phyloP scores from a whole-genome alignment of 2,329 filamentous ascomycete species.

The Pochonia chlamydosporia region DNA sequence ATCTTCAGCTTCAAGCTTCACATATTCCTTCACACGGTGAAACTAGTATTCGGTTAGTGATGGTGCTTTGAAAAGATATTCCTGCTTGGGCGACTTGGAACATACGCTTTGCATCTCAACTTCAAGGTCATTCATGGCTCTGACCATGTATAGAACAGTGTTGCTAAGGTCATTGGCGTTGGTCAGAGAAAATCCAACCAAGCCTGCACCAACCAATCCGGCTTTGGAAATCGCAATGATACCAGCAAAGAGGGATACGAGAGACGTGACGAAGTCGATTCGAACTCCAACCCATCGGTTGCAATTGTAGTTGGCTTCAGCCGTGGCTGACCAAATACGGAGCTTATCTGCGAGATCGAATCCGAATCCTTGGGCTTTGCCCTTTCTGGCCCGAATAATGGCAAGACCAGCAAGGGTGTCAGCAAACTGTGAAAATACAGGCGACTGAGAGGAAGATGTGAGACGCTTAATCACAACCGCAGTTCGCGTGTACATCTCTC shows the following conservation, averaged over 20 bases:
- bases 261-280: constrained; percentile 47
- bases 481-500: constrained; percentile 45
- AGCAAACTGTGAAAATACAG: constrained; percentile 51
- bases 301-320: constrained; percentile 47
- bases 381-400: constrained; percentile 44
- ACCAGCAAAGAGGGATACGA: constrained; percentile 45
- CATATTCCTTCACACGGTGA: constrained; percentile 44
- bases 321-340: constrained; percentile 37
- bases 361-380: constrained; percentile 42
- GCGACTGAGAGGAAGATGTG: constrained; percentile 41
- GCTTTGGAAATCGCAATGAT: constrained; percentile 45
- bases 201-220: constrained; percentile 40
- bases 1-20: constrained; percentile 38
- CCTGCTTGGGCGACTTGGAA: constrained; percentile 6
- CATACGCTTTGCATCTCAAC: constrained; percentile 50
- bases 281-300: constrained; percentile 54
- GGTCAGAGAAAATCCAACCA: constrained; percentile 51
- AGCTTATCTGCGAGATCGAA: constrained; percentile 45
- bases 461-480: constrained; percentile 41
- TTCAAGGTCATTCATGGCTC: constrained; percentile 50
- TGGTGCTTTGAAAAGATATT: not conserved
- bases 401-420: constrained; percentile 45
- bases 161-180: constrained; percentile 50
- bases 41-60: constrained; percentile 26
- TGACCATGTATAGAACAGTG: constrained; percentile 45